Conservation (phyloP, 805 yeast species). For the Yarrowia sp. region DNA sequence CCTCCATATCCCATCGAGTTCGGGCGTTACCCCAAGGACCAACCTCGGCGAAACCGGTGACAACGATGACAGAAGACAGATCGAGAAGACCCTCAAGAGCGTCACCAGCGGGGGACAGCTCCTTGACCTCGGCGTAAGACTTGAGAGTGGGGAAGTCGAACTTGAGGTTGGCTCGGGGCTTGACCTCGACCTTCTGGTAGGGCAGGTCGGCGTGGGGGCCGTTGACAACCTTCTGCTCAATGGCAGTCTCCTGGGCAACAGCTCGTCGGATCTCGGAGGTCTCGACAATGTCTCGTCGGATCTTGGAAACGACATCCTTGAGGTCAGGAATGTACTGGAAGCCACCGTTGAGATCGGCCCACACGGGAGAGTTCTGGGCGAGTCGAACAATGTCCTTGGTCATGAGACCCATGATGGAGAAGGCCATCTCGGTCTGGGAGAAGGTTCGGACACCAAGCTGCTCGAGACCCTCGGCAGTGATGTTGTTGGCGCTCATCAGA, state of each 20-base stretch:
- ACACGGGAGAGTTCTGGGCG: conserved; percentile 92
- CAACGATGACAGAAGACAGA: conserved; percentile 89
- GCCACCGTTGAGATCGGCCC: conserved; percentile 99
- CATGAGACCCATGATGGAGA: conserved; percentile 93
- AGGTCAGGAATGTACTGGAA: conserved; percentile 90
- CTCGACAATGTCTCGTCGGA: conserved; percentile 76
- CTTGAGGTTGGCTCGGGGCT: conserved; percentile 95
- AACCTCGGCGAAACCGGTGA: conserved; percentile 98
- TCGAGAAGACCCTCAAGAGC: conserved; percentile 85
- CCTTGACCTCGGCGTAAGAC: conserved; percentile 73
- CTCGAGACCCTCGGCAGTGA: conserved; percentile 97
- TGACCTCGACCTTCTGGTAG: conserved; percentile 74
- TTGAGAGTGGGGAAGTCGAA: conserved; percentile 91
- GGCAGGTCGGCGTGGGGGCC: conserved; percentile 91
- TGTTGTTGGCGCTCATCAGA: conserved; percentile 95
- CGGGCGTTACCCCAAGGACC: conserved; percentile 99
- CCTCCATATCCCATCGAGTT: conserved; percentile 99
- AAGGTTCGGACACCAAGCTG: conserved; percentile 95
- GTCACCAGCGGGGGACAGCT: conserved; percentile 58
- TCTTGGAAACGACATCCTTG: conserved; percentile 80
- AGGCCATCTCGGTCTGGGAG: conserved; percentile 99
- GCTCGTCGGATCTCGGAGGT: conserved; percentile 94
- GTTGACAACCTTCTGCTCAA: conserved; percentile 83
- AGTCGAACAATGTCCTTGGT: conserved; percentile 82
- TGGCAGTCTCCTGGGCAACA: conserved; percentile 89